Evolutionary conservation across 768 basidiomycete species (phyloP), one percentile per base, ranked within the genome.

Genomic region (Glaciozyma antarctica): DNA sequence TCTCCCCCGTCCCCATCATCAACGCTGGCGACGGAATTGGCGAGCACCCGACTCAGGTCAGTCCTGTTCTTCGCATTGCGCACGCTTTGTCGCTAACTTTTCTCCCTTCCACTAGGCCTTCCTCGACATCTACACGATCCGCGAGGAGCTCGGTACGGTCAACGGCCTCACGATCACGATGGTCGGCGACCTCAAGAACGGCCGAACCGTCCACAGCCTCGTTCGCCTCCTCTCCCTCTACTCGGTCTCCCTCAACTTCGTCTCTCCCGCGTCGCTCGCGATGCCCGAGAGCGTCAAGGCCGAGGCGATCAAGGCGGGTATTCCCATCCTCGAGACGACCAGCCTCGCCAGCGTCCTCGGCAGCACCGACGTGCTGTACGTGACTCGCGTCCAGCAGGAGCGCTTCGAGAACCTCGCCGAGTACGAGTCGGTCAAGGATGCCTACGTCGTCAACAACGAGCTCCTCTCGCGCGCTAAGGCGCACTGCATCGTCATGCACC

Each of bases 401-500:
- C 82, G 95, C 61, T 95, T 99, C 76, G 79, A 81, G 62, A 85
- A 75, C 72, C 86, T 87, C 72, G 80, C 78, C 41, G 94, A 93
- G 75, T 99, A 91, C 89, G 80, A 86, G 69, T 82, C 85, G 54
- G 90, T 95, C 72, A 95, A 90, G 80, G 88, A 94, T 75, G 84
- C 86, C 21, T 98, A 94, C 76, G 81, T 90, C 43, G 84, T 99
- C 61, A 90, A 98, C 77, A 95, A 98, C 74, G 88, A 93, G 16
- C 84, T 98, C 41, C 81, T 99, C 32, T 85, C 91, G 8, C 81
- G 88, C 51, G 94, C 95, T 15, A 98, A 98, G 79, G 87, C 90
- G 69, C 88, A 92, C 60, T 90, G 95, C 85, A 97, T 98, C 64
- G 91, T 98, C 70, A 94, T 99, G 92, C 95, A 99, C 77, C 95